Percentiles rank a stretch among this genome's conserved stretches.
These are phyloP conservation scores for Phytophthora vignae DNA, from an alignment of 352 stramenopile genomes.

Conservation along the genomic window DNA sequence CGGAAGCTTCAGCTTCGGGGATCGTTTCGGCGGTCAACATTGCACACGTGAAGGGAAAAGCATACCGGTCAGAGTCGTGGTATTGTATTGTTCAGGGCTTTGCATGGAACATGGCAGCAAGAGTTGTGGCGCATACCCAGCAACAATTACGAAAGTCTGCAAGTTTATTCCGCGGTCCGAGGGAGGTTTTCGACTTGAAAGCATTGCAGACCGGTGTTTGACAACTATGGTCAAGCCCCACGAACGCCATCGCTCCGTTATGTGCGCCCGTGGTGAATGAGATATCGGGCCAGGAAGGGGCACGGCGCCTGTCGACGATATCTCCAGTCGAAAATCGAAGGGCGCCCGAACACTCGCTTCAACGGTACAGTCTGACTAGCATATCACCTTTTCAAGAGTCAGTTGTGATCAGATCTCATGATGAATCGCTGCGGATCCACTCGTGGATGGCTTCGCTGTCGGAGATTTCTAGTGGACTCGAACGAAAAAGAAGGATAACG, in stretches of 20 bases:
- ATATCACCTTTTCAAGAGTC: constrained; percentile 9
- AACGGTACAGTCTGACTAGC: constrained; percentile 9
- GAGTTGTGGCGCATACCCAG: not conserved
- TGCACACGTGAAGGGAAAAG: constrained; percentile 10
- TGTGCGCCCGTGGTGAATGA: constrained; percentile 27
- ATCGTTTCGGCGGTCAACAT: constrained; percentile 22
- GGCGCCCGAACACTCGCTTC: not conserved
- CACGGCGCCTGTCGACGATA: constrained; percentile 14
- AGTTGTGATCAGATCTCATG: constrained; percentile 14
- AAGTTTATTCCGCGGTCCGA: not conserved
- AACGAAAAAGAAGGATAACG: constrained; percentile 10
- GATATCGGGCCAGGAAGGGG: constrained; percentile 15
- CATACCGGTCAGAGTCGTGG: not conserved
- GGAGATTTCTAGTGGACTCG: not conserved
- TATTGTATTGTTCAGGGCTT: constrained; percentile 18
- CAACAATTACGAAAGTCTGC: not conserved
- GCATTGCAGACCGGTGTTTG: not conserved
- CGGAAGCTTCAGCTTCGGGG: constrained; percentile 9
- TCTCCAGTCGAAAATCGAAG: constrained; percentile 37
- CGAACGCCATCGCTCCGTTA: constrained; percentile 16
- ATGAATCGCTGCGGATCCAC: constrained; percentile 1
- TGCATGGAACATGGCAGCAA: not conserved
- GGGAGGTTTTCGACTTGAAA: not conserved
- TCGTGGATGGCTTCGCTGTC: constrained; percentile 5
- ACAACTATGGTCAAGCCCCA: not conserved